Conservation (phyloP, 208 protist species). For the Trypanosomatidae sp. region DNA sequence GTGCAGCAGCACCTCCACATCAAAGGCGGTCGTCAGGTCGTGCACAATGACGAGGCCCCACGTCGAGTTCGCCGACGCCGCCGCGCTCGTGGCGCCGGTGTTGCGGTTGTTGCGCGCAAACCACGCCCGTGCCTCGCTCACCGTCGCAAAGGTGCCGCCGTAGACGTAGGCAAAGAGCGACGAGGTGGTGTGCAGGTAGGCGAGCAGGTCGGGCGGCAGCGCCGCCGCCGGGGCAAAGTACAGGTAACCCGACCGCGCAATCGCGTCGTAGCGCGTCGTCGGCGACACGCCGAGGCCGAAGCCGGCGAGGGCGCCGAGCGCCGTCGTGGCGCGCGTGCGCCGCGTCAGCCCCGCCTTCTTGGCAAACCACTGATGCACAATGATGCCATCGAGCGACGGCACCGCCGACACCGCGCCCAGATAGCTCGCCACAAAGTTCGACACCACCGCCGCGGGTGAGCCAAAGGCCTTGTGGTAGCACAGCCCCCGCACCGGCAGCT, state of each 20-base stretch:
- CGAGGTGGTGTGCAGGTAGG: conserved; percentile 12
- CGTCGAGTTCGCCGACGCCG: conserved; percentile 4
- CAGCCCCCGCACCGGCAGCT: conserved; percentile 20
- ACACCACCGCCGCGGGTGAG: conserved; percentile 2
- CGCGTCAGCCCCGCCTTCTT: conserved; percentile 17
- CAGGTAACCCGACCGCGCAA: conserved; percentile 27
- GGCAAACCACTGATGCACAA: conserved; percentile 47
- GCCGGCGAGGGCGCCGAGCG: conserved; percentile 12
- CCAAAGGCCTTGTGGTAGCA: conserved; percentile 9
- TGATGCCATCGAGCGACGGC: conserved; percentile 32
- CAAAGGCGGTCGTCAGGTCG: conserved; percentile 26
- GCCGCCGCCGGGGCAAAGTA: conserved; percentile 45
- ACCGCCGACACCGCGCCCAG: conserved; percentile 9
- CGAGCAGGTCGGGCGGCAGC: conserved; percentile 14
- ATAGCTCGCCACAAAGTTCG: conserved; percentile 10
- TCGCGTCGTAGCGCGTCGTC: conserved; percentile 27
- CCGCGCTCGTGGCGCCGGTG: conserved; percentile 2
- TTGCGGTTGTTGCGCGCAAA: conserved; percentile 13
- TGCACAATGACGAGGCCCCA: conserved; percentile 13
- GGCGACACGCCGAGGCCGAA: conserved; percentile 13
- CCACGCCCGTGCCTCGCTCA: conserved; percentile 20
- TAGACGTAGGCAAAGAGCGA: conserved; percentile 35
- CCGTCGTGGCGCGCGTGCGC: conserved; percentile 5
- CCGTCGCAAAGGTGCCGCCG: conserved; percentile 43
- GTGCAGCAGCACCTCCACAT: conserved; percentile 59